Conservation (phyloP, 2,329 filamentous ascomycete species). For the Thelonectria olida region DNA sequence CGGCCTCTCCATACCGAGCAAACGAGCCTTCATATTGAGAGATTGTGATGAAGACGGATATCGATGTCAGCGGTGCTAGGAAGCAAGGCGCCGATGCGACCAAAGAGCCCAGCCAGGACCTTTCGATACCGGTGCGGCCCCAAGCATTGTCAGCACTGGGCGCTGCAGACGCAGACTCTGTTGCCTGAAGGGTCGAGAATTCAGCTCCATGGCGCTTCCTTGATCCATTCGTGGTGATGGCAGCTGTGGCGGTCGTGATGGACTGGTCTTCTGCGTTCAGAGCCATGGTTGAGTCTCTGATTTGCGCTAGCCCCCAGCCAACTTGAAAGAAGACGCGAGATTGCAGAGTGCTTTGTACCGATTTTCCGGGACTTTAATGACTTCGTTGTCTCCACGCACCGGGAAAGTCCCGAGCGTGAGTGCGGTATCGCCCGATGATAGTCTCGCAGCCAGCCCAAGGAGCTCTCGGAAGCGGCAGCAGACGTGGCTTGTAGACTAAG, state of each 20-base stretch:
- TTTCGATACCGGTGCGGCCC: slow-evolving; percentile 36
- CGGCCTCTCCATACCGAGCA: slow-evolving; percentile 17
- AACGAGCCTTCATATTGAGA: slow-evolving; percentile 32
- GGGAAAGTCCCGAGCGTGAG: too few relatives aligned
- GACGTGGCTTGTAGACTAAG: background rate
- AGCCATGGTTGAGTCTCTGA: background rate
- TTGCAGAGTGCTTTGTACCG: too few relatives aligned
- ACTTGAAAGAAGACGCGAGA: background rate
- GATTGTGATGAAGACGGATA: slow-evolving; percentile 38
- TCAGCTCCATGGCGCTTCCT: slow-evolving; percentile 1
- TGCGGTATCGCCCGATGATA: too few relatives aligned
- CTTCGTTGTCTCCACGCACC: too few relatives aligned
- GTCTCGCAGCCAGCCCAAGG: too few relatives aligned
- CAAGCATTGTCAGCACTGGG: slow-evolving; percentile 20
- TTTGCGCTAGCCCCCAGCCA: too few relatives aligned
- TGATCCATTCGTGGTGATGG: background rate
- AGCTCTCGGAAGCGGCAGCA: background rate
- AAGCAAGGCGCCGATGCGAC: slow-evolving; percentile 35
- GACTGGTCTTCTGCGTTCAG: background rate
- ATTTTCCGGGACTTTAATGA: too few relatives aligned
- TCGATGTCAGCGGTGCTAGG: slow-evolving; percentile 33
- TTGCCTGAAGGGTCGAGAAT: background rate
- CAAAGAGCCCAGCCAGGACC: slow-evolving; percentile 36
- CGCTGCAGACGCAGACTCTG: background rate
- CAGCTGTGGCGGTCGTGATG: slow-evolving; percentile 14